These are phyloP conservation scores for Pleomassaria siparia DNA, from an alignment of 2,329 filamentous ascomycete genomes.

Conservation along the genomic window DNA sequence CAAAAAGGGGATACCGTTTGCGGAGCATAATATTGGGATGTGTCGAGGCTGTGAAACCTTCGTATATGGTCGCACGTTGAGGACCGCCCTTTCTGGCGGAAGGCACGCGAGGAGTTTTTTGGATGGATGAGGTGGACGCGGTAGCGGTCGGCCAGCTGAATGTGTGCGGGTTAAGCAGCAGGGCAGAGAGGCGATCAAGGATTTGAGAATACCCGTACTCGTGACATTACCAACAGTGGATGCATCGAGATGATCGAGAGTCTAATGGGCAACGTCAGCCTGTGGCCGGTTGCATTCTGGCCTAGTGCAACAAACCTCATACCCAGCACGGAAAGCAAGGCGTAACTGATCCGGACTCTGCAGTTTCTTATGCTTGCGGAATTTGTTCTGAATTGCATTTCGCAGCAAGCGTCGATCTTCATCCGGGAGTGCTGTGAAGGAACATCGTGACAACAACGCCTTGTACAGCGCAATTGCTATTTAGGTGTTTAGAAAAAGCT, in stretches of 20 bases:
- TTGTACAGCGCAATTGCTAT: conserved; percentile 71
- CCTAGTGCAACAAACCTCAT: conserved; percentile 53
- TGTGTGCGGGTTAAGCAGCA: conserved; percentile 35
- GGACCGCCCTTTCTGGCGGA: conserved; percentile 44
- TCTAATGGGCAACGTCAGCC: conserved; percentile 18
- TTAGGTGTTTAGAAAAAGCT: conserved; percentile 4
- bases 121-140: conserved; percentile 10
- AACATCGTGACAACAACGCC: conserved; percentile 64
- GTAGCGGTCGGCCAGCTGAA: conserved; percentile 6
- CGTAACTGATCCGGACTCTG: conserved; percentile 63
- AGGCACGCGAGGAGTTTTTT: conserved; percentile 31
- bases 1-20: conserved; percentile 64
- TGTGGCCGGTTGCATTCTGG: background rate
- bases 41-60: conserved; percentile 56
- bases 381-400: conserved; percentile 62
- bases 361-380: conserved; percentile 61
- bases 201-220: conserved; percentile 23
- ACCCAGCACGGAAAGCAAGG: conserved; percentile 66
- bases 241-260: conserved; percentile 48
- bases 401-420: conserved; percentile 55
- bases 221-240: conserved; percentile 35
- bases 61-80: conserved; percentile 54
- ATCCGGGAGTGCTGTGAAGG: conserved; percentile 55
- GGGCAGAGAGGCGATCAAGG: conserved; percentile 43
- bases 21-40: conserved; percentile 61